phyloP scores from a whole-genome alignment of 306 rosid genomes.

The Prunus davidiana region DNA sequence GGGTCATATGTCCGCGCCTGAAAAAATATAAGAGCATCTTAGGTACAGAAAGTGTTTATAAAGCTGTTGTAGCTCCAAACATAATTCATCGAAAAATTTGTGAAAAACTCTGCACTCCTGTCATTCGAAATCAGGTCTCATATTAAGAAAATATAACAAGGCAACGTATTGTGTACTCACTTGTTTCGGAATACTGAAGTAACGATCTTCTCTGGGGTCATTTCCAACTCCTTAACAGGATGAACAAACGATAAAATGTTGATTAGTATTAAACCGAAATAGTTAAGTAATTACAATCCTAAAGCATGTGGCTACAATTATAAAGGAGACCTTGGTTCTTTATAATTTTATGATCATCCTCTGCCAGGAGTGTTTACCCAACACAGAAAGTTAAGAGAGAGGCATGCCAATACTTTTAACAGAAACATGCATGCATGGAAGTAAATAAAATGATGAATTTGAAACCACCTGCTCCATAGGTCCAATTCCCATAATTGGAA shows the following conservation, averaged over 20 bases:
- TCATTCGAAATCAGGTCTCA: background rate
- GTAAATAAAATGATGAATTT: background rate
- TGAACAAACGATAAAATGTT: background rate
- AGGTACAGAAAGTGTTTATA: background rate
- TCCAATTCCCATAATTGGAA: slow-evolving; percentile 98
- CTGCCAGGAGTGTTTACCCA: no score
- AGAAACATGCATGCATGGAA: background rate
- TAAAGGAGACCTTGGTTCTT: no score
- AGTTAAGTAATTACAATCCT: background rate
- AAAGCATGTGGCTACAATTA: no score
- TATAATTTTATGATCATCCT: no score
- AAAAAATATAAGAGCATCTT: background rate
- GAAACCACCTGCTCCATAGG: slow-evolving; percentile 85
- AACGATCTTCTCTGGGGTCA: slow-evolving; percentile 96
- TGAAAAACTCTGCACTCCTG: no score
- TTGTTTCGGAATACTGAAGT: slow-evolving; percentile 94
- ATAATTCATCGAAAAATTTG: background rate
- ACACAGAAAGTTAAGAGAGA: background rate
- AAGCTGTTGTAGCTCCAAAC: background rate
- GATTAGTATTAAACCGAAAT: slow-evolving; percentile 2
- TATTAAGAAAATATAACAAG: background rate
- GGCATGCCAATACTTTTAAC: background rate
- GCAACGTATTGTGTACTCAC: slow-evolving; percentile 39
- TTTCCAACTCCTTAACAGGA: slow-evolving; percentile 78
- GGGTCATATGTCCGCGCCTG: slow-evolving; percentile 88